A percentile compares a stretch with the other conserved stretches of the same genome.
phyloP scores from a whole-genome alignment of 345 rosid species.

The Rhodamnia rubescens region DNA sequence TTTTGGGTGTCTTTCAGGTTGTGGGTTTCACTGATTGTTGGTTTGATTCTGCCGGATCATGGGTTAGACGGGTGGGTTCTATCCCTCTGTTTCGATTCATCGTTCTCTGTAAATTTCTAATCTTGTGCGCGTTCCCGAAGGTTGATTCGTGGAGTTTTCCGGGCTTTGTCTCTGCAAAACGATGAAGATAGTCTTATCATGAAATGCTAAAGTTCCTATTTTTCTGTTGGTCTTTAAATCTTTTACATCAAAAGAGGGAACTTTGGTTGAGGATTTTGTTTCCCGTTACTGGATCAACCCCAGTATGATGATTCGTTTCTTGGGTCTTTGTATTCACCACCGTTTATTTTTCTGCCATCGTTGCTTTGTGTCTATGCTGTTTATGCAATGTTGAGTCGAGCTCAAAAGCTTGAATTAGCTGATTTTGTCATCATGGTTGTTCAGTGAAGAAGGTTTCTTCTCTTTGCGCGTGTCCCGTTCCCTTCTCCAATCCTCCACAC shows the following conservation, averaged over 20 bases:
- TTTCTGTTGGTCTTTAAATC: not conserved
- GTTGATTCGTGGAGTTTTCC: not conserved
- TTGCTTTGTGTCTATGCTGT: not conserved
- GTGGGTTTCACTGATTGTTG: not conserved
- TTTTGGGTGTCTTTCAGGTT: not conserved
- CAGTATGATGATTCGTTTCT: not conserved
- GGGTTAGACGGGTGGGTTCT: not conserved
- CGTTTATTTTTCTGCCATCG: not conserved
- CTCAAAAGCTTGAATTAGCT: not conserved
- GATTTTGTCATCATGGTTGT: not conserved
- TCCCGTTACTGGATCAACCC: not conserved
- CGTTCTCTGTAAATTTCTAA: not conserved
- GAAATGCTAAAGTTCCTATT: not conserved
- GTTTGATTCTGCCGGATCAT: not conserved
- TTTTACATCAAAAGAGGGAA: not conserved
- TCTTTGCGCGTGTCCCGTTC: slow-evolving; percentile 97
- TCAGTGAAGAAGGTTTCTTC: slow-evolving; percentile 3
- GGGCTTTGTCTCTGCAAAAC: not conserved
- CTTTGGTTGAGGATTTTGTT: not conserved
- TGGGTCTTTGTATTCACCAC: not conserved
- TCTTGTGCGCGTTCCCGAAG: not conserved
- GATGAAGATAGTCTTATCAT: not conserved
- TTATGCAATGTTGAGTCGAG: not conserved
- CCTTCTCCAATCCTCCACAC: slow-evolving; percentile 62
- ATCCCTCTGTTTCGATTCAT: not conserved